These are phyloP conservation scores for Populus alba DNA, from an alignment of 345 rosid species.

Conservation along the genomic window DNA sequence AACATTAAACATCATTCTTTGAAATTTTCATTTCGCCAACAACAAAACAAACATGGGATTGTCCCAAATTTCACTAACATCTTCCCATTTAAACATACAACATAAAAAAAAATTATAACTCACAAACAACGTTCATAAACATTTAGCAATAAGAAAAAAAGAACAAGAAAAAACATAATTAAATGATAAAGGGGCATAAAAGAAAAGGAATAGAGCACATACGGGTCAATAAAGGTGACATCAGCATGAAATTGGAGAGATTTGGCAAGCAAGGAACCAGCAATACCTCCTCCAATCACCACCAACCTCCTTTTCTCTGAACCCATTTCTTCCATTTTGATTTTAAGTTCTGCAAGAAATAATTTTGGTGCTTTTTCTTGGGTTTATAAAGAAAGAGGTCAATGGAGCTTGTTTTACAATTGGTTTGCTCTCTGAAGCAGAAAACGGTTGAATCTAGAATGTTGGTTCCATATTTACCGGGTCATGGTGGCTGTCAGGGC, in stretches of 20 bases:
- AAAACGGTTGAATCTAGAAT: no score
- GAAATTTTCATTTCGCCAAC: neutral
- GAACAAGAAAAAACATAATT: neutral
- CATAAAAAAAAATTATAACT: neutral
- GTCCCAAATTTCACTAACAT: neutral
- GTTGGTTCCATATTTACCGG: no score
- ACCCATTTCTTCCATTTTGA: neutral
- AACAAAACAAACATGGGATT: neutral
- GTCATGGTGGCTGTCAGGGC: no score
- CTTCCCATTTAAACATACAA: neutral
- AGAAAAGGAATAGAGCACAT: constrained; percentile 7
- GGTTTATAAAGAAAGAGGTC: no score
- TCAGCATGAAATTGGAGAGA: constrained; percentile 55
- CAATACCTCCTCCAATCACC: constrained; percentile 64
- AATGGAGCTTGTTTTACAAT: no score
- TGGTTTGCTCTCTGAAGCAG: no score
- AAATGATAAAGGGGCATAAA: no score
- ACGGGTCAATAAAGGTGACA: constrained; percentile 70
- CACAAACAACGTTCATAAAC: neutral
- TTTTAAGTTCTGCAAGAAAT: neutral
- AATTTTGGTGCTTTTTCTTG: neutral
- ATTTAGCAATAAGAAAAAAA: neutral
- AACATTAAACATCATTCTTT: neutral
- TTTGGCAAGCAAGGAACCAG: constrained; percentile 53
- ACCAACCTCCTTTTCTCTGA: constrained; percentile 39